These are phyloP conservation scores for Phytopythium sindhum DNA, from an alignment of 352 stramenopile genomes.

Conservation along the genomic window DNA sequence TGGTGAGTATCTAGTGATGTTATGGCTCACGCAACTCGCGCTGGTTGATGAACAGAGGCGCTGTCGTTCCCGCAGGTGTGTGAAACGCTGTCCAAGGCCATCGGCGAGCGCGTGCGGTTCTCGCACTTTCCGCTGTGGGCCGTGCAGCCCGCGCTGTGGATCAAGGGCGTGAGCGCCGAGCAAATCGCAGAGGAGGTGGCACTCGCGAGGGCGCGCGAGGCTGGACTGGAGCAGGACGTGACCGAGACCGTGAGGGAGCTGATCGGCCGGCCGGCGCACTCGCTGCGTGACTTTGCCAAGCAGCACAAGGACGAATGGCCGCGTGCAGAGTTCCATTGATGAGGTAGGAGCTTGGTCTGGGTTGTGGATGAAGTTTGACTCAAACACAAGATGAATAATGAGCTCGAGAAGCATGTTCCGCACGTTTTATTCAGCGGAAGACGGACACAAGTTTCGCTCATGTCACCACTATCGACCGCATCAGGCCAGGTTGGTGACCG, in stretches of 20 bases:
- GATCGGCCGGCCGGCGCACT: neutral
- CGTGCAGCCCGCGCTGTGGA: slow-evolving; percentile 70
- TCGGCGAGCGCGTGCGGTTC: slow-evolving; percentile 46
- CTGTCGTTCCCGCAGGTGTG: slow-evolving; percentile 51
- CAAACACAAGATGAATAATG: neutral
- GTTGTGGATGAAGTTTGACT: neutral
- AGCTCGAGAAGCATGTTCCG: neutral
- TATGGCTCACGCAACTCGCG: neutral
- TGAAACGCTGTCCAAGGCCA: slow-evolving; percentile 31
- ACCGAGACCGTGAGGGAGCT: neutral
- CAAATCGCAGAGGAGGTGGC: slow-evolving; percentile 55
- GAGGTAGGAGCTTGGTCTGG: neutral
- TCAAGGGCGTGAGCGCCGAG: slow-evolving; percentile 59
- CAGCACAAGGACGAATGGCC: slow-evolving; percentile 8
- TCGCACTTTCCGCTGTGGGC: slow-evolving; percentile 74
- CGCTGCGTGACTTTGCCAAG: neutral
- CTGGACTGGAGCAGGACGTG: neutral
- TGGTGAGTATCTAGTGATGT: neutral
- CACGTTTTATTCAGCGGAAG: neutral
- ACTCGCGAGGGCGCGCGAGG: neutral
- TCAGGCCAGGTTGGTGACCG: slow-evolving; percentile 14
- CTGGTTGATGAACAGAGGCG: slow-evolving; percentile 22
- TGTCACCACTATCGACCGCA: too few species aligned
- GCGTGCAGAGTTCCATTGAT: neutral
- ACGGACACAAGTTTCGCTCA: neutral